phyloP scores from a whole-genome alignment of 768 basidiomycete genomes.

The Trametes meyenii region DNA sequence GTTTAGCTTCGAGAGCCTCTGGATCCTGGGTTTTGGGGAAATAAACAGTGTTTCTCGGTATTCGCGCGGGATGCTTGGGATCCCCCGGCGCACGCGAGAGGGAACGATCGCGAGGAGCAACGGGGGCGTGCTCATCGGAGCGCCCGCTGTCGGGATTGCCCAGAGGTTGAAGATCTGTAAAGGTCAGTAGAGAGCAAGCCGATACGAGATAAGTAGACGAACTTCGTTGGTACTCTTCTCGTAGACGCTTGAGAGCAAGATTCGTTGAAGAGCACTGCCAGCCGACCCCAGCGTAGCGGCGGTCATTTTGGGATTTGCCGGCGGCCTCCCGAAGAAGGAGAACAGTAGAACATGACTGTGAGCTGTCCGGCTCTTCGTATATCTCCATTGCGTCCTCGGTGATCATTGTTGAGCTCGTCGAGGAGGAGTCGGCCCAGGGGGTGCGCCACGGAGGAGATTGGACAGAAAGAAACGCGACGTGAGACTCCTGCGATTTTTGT shows the following conservation, averaged over 20 bases:
- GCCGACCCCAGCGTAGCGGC: background rate
- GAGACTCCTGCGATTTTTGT: background rate
- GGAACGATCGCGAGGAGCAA: background rate
- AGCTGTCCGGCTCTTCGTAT: slow-evolving; percentile 5
- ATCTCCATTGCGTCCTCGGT: slow-evolving; percentile 1
- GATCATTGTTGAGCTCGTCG: background rate
- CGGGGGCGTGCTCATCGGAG: background rate
- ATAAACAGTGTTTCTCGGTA: background rate
- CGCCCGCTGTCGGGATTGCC: background rate
- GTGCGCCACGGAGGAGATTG: background rate
- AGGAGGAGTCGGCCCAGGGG: background rate
- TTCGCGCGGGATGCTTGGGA: slow-evolving; percentile 7
- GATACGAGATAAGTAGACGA: background rate
- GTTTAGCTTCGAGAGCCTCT: background rate
- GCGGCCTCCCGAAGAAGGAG: background rate
- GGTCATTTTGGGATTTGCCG: background rate
- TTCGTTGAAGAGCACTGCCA: background rate
- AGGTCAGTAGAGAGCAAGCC: background rate
- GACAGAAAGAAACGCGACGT: background rate
- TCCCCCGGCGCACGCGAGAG: background rate
- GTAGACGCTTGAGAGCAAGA: background rate
- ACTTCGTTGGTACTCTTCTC: background rate
- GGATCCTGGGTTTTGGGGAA: background rate
- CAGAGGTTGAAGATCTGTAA: background rate
- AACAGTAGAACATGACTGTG: background rate